phyloP scores from a whole-genome alignment of 176 grass and related monocot genomes.

The Avena eriantha region DNA sequence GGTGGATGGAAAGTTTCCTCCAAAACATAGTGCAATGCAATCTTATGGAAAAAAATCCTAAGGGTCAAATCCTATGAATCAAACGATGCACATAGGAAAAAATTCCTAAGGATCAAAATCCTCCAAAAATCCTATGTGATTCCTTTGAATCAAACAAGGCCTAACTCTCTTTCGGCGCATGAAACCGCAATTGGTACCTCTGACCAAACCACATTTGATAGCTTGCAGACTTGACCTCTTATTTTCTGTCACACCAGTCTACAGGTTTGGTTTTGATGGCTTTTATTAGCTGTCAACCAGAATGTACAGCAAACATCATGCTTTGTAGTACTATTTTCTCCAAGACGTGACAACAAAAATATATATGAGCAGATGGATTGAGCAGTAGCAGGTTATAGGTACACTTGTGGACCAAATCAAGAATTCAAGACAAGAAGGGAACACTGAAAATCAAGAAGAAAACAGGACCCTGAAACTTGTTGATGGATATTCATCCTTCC shows the following conservation, averaged over 20 bases:
- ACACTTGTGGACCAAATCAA: conserved; percentile 40
- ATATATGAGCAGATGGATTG: conserved; percentile 39
- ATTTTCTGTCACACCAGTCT: background rate
- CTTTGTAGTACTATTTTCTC: background rate
- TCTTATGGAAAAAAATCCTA: too few relatives aligned
- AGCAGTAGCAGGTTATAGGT: conserved; percentile 29
- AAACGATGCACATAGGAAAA: too few relatives aligned
- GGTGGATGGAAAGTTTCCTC: too few relatives aligned
- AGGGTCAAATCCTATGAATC: too few relatives aligned
- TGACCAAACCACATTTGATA: background rate
- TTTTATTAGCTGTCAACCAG: background rate
- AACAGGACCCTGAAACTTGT: background rate
- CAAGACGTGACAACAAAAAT: conserved; percentile 36
- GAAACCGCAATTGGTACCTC: background rate
- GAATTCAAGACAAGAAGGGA: conserved; percentile 2
- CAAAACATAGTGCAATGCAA: too few relatives aligned
- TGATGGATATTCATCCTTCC: background rate
- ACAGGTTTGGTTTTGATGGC: background rate
- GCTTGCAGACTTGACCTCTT: background rate
- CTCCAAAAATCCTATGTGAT: too few relatives aligned
- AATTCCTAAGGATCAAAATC: too few relatives aligned
- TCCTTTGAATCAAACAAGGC: too few relatives aligned
- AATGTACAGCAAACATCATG: background rate
- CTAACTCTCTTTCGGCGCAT: conserved; percentile 14
- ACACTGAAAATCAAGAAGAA: background rate